Evolutionary conservation across 2,329 filamentous ascomycete genomes (phyloP).

Genomic region (Neopestalotiopsis rosae): DNA sequence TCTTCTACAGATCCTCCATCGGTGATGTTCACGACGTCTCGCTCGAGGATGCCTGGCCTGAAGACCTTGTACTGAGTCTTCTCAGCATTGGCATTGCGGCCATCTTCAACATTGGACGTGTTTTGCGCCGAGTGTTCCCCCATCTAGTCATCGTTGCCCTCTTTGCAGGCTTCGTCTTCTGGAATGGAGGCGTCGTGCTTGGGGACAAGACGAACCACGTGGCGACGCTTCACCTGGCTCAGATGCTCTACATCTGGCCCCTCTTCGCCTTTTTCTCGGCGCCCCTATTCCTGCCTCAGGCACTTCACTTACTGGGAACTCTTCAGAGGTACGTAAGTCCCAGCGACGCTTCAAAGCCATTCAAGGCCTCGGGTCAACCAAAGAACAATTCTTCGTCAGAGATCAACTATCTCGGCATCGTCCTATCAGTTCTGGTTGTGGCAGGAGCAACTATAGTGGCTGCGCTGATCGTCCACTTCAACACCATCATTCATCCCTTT

Average conservation of each 20-base stretch:
- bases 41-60: constrained; percentile 49
- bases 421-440: constrained; percentile 44
- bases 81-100: constrained; percentile 69
- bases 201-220: constrained; percentile 95
- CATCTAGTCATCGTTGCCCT: constrained; percentile 63
- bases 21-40: constrained; percentile 63
- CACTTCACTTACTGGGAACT: constrained; percentile 41
- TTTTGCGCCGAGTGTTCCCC: constrained; percentile 59
- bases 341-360: neutral
- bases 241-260: constrained; percentile 96
- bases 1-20: constrained; percentile 48
- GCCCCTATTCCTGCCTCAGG: constrained; percentile 69
- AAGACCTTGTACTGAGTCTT: constrained; percentile 61
- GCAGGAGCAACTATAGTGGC: constrained; percentile 42
- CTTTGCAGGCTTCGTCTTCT: constrained; percentile 67
- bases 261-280: constrained; percentile 89
- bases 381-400: constrained; percentile 19
- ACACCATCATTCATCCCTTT: constrained; percentile 95
- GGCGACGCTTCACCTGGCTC: constrained; percentile 84
- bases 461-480: constrained; percentile 68
- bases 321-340: neutral
- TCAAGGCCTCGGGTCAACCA: neutral
- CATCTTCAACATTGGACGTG: constrained; percentile 49
- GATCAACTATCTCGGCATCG: constrained; percentile 32
- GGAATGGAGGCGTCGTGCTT: constrained; percentile 92